phyloP scores from a whole-genome alignment of 495 filamentous ascomycete species.

The Podospora conica region DNA sequence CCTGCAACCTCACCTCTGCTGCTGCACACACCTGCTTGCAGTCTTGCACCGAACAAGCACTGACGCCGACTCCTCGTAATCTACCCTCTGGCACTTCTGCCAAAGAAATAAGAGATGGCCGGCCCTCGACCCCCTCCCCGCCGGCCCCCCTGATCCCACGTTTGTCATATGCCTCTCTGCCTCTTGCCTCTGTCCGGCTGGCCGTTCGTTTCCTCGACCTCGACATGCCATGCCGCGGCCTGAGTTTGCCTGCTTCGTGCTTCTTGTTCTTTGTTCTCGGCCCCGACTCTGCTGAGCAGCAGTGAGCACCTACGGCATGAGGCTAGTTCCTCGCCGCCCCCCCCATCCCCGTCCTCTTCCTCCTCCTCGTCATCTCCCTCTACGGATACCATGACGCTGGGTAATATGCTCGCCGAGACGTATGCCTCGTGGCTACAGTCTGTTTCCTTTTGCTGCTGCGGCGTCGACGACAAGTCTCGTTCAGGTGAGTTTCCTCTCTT shows the following conservation, averaged over 20 bases:
- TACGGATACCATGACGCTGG: slow-evolving; percentile 29
- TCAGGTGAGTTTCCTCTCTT: slow-evolving; percentile 19
- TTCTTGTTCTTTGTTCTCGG: slow-evolving; percentile 30
- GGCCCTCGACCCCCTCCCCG: not conserved
- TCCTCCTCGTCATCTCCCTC: slow-evolving; percentile 12
- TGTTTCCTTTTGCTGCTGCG: slow-evolving; percentile 37
- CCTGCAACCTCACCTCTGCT: slow-evolving; percentile 30
- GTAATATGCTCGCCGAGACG: slow-evolving; percentile 35
- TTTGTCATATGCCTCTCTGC: slow-evolving; percentile 9
- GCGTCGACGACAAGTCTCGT: slow-evolving; percentile 31
- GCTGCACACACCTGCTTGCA: slow-evolving; percentile 18
- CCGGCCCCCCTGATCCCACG: not conserved
- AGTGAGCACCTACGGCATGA: slow-evolving; percentile 11
- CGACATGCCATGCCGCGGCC: not conserved
- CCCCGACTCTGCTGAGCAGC: slow-evolving; percentile 2
- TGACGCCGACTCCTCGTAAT: slow-evolving; percentile 1
- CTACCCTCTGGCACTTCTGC: no score
- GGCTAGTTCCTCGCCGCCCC: slow-evolving; percentile 13
- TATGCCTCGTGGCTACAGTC: slow-evolving; percentile 38
- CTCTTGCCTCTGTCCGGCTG: not conserved
- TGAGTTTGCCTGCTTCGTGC: not conserved
- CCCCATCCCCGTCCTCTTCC: not conserved
- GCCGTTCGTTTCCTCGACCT: not conserved
- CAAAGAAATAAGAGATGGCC: slow-evolving; percentile 11
- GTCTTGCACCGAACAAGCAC: not conserved